Percentiles rank a stretch among this genome's conserved stretches.
Evolutionary conservation across 2,329 filamentous ascomycete genomes (phyloP).

Genomic region (Hypoxylon sp.): DNA sequence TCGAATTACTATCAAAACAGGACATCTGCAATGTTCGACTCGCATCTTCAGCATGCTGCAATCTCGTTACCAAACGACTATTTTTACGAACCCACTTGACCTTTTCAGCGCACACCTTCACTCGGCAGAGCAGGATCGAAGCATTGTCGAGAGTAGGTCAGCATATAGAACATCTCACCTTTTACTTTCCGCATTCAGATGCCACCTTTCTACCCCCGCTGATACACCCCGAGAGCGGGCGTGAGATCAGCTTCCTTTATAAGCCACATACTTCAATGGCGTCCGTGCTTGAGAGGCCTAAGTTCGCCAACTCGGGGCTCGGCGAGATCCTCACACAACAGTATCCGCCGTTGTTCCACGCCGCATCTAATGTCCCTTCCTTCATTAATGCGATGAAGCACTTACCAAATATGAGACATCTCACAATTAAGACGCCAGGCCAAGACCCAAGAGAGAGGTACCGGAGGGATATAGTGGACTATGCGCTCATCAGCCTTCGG

Average conservation of each 20-base stretch:
- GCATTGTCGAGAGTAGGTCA: conserved; percentile 83
- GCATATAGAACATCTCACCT: conserved; percentile 82
- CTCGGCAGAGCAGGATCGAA: conserved; percentile 77
- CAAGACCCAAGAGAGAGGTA: conserved; percentile 78
- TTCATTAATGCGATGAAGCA: conserved; percentile 82
- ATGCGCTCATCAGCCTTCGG: conserved; percentile 86
- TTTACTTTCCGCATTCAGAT: conserved; percentile 80
- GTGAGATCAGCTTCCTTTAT: conserved; percentile 85
- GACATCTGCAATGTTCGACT: conserved; percentile 73
- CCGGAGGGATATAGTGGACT: conserved; percentile 84
- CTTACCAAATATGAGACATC: conserved; percentile 77
- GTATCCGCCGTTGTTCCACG: conserved; percentile 90
- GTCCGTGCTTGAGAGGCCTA: conserved; percentile 73
- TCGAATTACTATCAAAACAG: conserved; percentile 62
- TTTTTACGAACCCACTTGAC: conserved; percentile 78
- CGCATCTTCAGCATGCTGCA: conserved; percentile 77
- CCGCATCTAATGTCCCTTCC: conserved; percentile 86
- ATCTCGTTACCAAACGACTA: conserved; percentile 75
- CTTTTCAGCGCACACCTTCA: conserved; percentile 81
- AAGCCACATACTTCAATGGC: conserved; percentile 78
- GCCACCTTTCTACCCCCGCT: conserved; percentile 88
- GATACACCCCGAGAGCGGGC: conserved; percentile 80
- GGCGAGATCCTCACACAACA: conserved; percentile 86
- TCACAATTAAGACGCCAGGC: conserved; percentile 82
- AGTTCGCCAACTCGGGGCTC: conserved; percentile 83